Conservation (phyloP, 2,329 filamentous ascomycete genomes). For the Teratosphaeria pseudoeucalypti region DNA sequence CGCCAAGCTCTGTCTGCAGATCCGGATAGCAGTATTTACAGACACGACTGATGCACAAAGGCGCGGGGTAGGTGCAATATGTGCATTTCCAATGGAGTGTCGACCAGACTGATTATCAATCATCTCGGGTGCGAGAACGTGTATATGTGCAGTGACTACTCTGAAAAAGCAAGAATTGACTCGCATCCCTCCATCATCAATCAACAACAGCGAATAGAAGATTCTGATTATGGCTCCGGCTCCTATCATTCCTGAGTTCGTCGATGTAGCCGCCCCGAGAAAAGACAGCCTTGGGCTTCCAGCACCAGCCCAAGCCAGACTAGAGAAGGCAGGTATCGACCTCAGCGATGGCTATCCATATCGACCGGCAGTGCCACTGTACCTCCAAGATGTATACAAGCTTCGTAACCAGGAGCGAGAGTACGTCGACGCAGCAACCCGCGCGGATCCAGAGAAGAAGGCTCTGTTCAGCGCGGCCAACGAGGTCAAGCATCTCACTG, state of each 20-base stretch:
- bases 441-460: constrained; percentile 52
- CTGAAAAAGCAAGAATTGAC: neutral
- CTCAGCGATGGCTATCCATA: constrained; percentile 63
- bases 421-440: constrained; percentile 51
- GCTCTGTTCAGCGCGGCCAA: constrained; percentile 22
- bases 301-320: constrained; percentile 43
- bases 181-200: neutral
- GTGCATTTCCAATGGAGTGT: neutral
- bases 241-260: constrained; percentile 34
- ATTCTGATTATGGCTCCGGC: constrained; percentile 10
- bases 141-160: neutral
- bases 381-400: constrained; percentile 57
- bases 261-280: constrained; percentile 50
- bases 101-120: neutral
- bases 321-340: constrained; percentile 60
- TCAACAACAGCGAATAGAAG: no score
- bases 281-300: constrained; percentile 58
- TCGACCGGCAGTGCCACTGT: constrained; percentile 55
- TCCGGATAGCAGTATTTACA: neutral
- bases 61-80: neutral
- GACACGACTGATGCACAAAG: neutral
- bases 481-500: constrained; percentile 52
- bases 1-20: neutral
- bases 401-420: constrained; percentile 43
- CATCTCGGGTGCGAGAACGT: neutral